phyloP scores from a whole-genome alignment of 2,329 filamentous ascomycete species.

The Trichoderma citrinoviride region DNA sequence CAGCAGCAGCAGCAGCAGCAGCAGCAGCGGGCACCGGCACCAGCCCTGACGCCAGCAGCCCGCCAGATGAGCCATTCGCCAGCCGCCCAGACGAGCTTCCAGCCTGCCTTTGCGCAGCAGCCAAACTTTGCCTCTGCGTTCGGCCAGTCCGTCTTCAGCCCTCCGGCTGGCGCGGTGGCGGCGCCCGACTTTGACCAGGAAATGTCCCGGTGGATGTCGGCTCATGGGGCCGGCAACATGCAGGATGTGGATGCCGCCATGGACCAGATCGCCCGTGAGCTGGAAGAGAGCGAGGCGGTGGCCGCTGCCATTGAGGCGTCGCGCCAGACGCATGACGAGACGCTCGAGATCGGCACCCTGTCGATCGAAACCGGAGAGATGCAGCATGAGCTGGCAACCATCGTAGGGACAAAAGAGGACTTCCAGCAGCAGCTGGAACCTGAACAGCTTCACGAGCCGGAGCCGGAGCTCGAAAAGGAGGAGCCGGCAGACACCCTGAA shows the following conservation, averaged over 20 bases:
- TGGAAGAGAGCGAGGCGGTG: conserved; percentile 38
- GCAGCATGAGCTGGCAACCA: background rate
- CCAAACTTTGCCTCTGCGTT: conserved; percentile 29
- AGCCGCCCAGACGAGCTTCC: conserved; percentile 29
- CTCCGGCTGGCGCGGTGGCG: conserved; percentile 30
- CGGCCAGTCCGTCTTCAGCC: conserved; percentile 26
- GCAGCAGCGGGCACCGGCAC: conserved; percentile 29
- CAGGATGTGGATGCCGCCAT: conserved; percentile 43
- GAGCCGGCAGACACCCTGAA: conserved; percentile 18
- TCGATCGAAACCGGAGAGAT: conserved; percentile 27
- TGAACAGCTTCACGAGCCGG: conserved; percentile 9
- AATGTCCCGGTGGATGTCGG: conserved; percentile 43
- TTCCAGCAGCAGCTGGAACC: background rate
- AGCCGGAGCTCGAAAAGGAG: conserved; percentile 22
- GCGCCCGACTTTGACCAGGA: conserved; percentile 40
- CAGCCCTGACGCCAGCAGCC: conserved; percentile 26
- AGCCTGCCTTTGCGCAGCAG: conserved; percentile 33
- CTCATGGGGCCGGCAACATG: conserved; percentile 36
- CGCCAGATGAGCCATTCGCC: conserved; percentile 29
- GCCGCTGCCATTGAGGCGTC: conserved; percentile 26
- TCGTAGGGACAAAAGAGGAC: too few relatives aligned
- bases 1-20: conserved; percentile 35
- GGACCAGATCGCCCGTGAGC: conserved; percentile 43
- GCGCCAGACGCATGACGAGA: conserved; percentile 32
- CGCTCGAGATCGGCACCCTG: conserved; percentile 36